phyloP scores from a whole-genome alignment of 495 filamentous ascomycete genomes.

The Thermochaetoides thermophila region DNA sequence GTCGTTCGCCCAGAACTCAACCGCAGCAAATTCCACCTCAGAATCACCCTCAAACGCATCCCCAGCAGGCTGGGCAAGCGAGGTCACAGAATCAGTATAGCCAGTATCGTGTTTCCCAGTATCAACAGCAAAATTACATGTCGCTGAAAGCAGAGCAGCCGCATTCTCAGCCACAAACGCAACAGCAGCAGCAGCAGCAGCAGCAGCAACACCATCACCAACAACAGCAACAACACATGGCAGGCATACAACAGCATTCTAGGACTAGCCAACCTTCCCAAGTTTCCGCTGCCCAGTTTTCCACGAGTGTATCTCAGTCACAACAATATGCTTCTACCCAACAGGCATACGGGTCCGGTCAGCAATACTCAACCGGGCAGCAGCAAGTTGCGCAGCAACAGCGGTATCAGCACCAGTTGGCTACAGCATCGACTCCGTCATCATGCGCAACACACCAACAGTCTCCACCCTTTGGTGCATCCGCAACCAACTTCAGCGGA shows the following conservation, averaged over 20 bases:
- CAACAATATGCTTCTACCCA: slow-evolving; percentile 12
- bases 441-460: slow-evolving; percentile 27
- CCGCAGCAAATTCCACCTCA: slow-evolving; percentile 13
- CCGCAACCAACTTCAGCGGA: slow-evolving; percentile 22
- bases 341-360: slow-evolving; percentile 8
- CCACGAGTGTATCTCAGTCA: slow-evolving; percentile 8
- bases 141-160: too few species aligned
- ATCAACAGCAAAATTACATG: too few species aligned
- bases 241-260: slow-evolving; percentile 12
- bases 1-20: slow-evolving; percentile 14
- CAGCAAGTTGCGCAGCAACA: slow-evolving; percentile 19
- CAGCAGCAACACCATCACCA: slow-evolving; percentile 11
- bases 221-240: slow-evolving; percentile 12
- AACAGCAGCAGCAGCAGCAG: slow-evolving; percentile 11
- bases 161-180: slow-evolving; percentile 9
- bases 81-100: slow-evolving; percentile 11
- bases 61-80: slow-evolving; percentile 6
- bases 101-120: slow-evolving; percentile 11
- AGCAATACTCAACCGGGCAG: slow-evolving; percentile 19
- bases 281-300: slow-evolving; percentile 13
- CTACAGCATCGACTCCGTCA: slow-evolving; percentile 19
- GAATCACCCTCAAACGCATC: slow-evolving; percentile 8
- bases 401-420: slow-evolving; percentile 29
- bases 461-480: slow-evolving; percentile 29
- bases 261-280: slow-evolving; percentile 7